Percentiles rank a stretch among this genome's conserved stretches.
Conservation (phyloP, 1,284 basidiomycete genomes). For the Golubevia pallescens region DNA sequence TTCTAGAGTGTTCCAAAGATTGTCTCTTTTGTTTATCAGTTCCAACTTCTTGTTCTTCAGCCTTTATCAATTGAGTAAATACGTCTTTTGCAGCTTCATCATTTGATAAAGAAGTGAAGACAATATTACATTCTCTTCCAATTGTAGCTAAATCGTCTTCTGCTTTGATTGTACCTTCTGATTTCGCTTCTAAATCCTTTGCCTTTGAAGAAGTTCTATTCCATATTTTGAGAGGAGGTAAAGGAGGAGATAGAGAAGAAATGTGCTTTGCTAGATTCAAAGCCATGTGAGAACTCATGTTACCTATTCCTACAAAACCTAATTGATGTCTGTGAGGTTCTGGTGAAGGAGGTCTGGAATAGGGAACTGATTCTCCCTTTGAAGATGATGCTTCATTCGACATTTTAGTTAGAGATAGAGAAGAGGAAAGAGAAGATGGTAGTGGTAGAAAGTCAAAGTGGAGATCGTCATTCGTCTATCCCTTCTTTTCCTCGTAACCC, state of each 20-base stretch:
- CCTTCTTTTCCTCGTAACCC: no score
- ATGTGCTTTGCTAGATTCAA: conserved; percentile 44
- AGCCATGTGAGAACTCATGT: conserved; percentile 50
- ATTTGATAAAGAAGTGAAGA: conserved; percentile 39
- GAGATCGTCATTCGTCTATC: no score
- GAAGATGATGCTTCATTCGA: no score
- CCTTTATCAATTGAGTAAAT: conserved; percentile 24
- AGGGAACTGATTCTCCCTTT: background rate
- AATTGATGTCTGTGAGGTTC: conserved; percentile 19
- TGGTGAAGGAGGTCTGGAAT: background rate
- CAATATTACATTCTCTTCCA: conserved; percentile 35
- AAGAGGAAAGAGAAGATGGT: no score
- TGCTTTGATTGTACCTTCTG: conserved; percentile 16
- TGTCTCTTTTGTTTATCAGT: conserved; percentile 26
- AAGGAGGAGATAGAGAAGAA: conserved; percentile 21
- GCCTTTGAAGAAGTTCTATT: conserved; percentile 43
- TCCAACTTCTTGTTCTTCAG: conserved; percentile 31
- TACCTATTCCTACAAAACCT: conserved; percentile 43
- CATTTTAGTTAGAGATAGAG: no score
- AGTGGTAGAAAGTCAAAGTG: no score
- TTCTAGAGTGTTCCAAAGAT: conserved; percentile 14
- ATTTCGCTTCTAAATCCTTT: conserved; percentile 28
- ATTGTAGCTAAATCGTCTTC: conserved; percentile 30
- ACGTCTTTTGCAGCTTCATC: conserved; percentile 37
- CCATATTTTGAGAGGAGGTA: conserved; percentile 36